Base-by-base conservation (phyloP, 164 flowering plant genomes). In the Tetracentron sinense region DNA sequence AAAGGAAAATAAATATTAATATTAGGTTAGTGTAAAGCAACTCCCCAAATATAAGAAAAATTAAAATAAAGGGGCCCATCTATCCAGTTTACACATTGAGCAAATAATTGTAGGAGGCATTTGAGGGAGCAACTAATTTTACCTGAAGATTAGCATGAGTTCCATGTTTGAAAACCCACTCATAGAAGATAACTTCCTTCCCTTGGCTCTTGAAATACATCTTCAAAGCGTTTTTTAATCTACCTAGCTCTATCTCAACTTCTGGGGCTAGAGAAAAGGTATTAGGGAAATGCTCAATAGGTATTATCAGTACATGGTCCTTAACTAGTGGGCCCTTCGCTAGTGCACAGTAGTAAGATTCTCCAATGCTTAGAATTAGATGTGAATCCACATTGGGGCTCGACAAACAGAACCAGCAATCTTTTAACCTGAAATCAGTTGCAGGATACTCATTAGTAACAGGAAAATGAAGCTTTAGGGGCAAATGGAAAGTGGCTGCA, bases 81-180 rank as follows among this genome's bases (percentile, higher is more conserved):
- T 19, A 56, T 54, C 11, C 46, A 28, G 27, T 7, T 12, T 20
- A 50, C 12, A n/a, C 10, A 15, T 31, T 16, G 7, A 6, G 58
- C 15, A 31, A 51, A 42, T 38, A 1, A 38, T 38, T 17, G 30
- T 2, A 46, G 27, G 19, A 30, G 29, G n/a, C 29, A 7, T 5
- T 64, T 55, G 27, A 33, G 38, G 29, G 22, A 23, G 42, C 44
- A 26, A 26, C 15, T 4, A 26, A 26, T 47, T 35, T 75, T 72
- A 91, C 99, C 97, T 94, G 99, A 73, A 91, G 87, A 78, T 91
- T 94, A 66, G 96, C 96, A 88, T 91, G 99, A 69, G 83, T 81
- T 25, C 79, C 75, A 33, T 79, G 84, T 63, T 73, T 83, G 25
- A 72, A 85, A 66, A 86, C 67, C 90, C 85, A 85, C 72, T 94